phyloP scores from a whole-genome alignment of 73 alveolate genomes.

The Paramecium octaurelia region DNA sequence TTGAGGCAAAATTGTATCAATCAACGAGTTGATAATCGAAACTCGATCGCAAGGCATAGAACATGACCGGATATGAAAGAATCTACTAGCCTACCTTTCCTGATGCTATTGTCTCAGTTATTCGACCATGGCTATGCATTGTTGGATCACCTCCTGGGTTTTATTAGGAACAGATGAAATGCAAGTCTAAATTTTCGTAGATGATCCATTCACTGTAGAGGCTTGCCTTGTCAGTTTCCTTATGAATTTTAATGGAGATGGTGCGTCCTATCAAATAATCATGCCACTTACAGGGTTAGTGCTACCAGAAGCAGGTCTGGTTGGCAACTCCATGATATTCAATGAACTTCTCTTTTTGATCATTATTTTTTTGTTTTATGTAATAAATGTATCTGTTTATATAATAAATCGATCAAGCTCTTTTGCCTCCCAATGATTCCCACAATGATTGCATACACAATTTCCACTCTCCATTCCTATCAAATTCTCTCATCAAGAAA shows the following conservation, averaged over 20 bases:
- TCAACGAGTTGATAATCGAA: background rate
- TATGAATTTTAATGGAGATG: background rate
- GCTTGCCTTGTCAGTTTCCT: background rate
- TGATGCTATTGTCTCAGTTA: background rate
- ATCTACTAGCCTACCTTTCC: background rate
- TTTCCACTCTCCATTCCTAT: slow-evolving; percentile 41
- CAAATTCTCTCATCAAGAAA: slow-evolving; percentile 37
- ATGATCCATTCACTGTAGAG: background rate
- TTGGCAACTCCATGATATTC: background rate
- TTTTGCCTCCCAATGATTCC: slow-evolving; percentile 49
- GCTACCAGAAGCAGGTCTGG: background rate
- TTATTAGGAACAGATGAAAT: background rate
- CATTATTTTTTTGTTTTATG: background rate
- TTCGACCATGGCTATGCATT: background rate
- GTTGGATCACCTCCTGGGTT: background rate
- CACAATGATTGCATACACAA: slow-evolving; percentile 38
- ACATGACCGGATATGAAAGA: slow-evolving; percentile 36
- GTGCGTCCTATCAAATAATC: background rate
- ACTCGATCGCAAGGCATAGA: background rate
- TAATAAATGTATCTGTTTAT: slow-evolving; percentile 1
- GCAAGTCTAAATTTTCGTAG: background rate
- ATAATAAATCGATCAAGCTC: background rate
- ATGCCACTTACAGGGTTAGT: background rate
- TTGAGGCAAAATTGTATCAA: background rate
- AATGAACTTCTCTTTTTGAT: background rate